phyloP scores from a whole-genome alignment of 164 flowering plant genomes.

The Magnolia kwangsiensis region DNA sequence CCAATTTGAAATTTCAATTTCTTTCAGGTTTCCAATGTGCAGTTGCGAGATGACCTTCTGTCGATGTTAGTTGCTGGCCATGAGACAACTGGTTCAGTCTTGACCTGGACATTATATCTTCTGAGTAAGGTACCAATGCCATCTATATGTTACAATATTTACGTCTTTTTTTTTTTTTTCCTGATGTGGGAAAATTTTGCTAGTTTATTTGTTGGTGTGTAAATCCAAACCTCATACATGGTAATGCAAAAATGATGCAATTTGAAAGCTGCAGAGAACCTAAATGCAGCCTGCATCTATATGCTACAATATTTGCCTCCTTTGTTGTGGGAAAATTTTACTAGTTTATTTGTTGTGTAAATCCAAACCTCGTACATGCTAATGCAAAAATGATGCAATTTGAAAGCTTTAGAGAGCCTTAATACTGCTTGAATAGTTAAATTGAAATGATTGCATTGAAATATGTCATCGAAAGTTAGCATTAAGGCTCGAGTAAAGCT shows the following conservation, averaged over 20 bases:
- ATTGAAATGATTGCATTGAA: too few relatives aligned
- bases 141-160: background rate
- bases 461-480: too few relatives aligned
- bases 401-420: too few relatives aligned
- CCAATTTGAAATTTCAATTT: constrained; percentile 5
- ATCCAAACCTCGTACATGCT: background rate
- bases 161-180: background rate
- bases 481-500: too few relatives aligned
- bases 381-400: background rate
- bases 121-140: constrained; percentile 67
- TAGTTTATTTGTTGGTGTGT: background rate
- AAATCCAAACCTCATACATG: background rate
- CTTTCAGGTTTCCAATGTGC: constrained; percentile 75
- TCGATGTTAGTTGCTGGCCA: constrained; percentile 97
- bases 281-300: background rate
- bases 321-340: background rate
- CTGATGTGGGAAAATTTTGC: background rate
- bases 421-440: too few relatives aligned
- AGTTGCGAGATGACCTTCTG: constrained; percentile 87
- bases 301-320: background rate
- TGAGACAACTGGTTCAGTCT: constrained; percentile 93
- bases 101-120: constrained; percentile 95
- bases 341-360: background rate
- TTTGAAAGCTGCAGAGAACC: background rate
- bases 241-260: background rate